Conservation (phyloP, 2,329 filamentous ascomycete species). For the Geoglossum cookeanum region DNA sequence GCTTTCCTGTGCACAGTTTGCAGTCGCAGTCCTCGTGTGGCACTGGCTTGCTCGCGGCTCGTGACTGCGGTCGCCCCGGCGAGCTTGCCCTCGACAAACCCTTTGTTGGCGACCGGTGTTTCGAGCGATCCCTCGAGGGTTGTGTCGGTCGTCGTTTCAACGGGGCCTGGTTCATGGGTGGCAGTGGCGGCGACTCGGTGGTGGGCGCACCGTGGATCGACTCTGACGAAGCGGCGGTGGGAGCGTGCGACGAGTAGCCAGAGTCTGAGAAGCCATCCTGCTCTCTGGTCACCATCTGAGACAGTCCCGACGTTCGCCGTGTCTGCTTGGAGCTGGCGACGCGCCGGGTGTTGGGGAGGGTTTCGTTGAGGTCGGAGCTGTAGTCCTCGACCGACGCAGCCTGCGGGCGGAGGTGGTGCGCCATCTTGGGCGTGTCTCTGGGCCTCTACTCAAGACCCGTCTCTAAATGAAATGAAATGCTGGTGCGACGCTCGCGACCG, state of each 20-base stretch:
- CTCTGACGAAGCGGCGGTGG: background rate
- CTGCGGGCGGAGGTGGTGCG: slow-evolving; percentile 3
- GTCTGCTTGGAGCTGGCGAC: slow-evolving; percentile 1
- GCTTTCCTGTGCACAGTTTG: background rate
- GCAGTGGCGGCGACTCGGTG: background rate
- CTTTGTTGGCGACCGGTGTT: background rate
- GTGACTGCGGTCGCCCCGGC: background rate
- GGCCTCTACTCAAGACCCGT: background rate
- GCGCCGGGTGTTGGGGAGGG: background rate
- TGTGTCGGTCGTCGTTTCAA: slow-evolving; percentile 1
- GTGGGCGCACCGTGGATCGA: background rate
- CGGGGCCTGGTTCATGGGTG: background rate
- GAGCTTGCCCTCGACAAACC: background rate
- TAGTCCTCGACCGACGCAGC: slow-evolving; percentile 29
- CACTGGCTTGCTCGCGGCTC: background rate
- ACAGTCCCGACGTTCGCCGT: background rate
- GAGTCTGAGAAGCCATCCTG: slow-evolving; percentile 4
- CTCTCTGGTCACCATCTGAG: background rate
- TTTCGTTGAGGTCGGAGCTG: slow-evolving; percentile 24
- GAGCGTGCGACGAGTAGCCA: slow-evolving; percentile 3
- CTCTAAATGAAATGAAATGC: background rate
- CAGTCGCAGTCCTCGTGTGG: background rate
- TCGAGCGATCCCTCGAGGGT: background rate
- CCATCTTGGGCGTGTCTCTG: background rate
- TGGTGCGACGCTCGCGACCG: slow-evolving; percentile 1